Percentiles rank a stretch among this genome's conserved stretches.
Conservation (phyloP, 78 protist species). For the Polysphondylium violaceum region DNA sequence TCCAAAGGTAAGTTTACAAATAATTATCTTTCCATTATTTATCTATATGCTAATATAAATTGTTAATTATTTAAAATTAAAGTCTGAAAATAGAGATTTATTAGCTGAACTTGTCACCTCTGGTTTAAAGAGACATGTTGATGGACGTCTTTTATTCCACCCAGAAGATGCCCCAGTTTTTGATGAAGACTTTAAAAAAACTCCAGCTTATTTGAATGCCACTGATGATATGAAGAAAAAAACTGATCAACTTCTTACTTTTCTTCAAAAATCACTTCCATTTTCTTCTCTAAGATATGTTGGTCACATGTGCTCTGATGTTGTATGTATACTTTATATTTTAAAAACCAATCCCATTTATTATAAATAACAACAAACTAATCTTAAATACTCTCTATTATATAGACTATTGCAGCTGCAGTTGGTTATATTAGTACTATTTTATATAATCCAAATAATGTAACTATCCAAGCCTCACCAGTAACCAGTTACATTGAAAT, state of each 20-base stretch:
- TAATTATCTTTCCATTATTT: background rate
- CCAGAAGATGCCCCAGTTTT: slow-evolving; percentile 33
- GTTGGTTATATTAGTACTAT: slow-evolving; percentile 14
- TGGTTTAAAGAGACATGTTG: slow-evolving; percentile 5
- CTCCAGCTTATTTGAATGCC: slow-evolving; percentile 30
- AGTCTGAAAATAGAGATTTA: slow-evolving; percentile 29
- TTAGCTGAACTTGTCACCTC: background rate
- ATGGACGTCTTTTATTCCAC: slow-evolving; percentile 4
- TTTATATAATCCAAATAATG: slow-evolving; percentile 54
- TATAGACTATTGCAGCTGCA: slow-evolving; percentile 13
- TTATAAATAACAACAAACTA: background rate
- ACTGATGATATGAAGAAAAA: slow-evolving; percentile 16
- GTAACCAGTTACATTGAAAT: slow-evolving; percentile 32
- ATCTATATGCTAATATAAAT: background rate
- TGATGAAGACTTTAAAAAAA: background rate
- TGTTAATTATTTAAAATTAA: background rate
- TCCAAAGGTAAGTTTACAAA: slow-evolving; percentile 28
- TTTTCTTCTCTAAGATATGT: slow-evolving; percentile 39
- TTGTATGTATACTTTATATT: background rate
- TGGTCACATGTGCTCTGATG: slow-evolving; percentile 59
- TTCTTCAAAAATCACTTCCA: slow-evolving; percentile 28
- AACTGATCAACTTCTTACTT: slow-evolving; percentile 1
- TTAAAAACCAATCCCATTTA: background rate
- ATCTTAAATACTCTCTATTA: background rate
- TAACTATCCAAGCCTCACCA: slow-evolving; percentile 61